Percentiles rank a stretch among this genome's conserved stretches.
phyloP scores from a whole-genome alignment of 495 filamentous ascomycete genomes.

The Aspergillus carlsbadensis region DNA sequence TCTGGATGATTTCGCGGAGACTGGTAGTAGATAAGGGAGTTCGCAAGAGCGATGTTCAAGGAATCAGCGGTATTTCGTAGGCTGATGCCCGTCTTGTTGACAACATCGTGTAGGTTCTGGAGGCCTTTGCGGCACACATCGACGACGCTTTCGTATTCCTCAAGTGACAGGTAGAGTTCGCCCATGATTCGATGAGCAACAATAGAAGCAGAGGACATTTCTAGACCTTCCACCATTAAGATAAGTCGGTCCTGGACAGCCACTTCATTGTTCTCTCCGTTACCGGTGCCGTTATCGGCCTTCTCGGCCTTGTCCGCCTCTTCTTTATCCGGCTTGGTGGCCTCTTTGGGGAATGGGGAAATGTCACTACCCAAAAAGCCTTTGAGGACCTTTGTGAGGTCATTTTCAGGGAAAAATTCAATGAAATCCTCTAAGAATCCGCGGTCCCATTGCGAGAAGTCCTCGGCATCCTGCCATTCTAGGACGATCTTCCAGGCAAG shows the following conservation, averaged over 20 bases:
- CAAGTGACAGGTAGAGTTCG: conserved; percentile 79
- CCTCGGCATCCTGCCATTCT: conserved; percentile 82
- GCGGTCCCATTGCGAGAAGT: conserved; percentile 68
- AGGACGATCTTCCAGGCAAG: conserved; percentile 88
- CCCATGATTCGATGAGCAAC: conserved; percentile 82
- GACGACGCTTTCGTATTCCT: conserved; percentile 84
- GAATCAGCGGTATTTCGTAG: conserved; percentile 69
- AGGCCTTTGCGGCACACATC: conserved; percentile 73
- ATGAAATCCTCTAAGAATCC: conserved; percentile 75
- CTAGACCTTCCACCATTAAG: conserved; percentile 80
- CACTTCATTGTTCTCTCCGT: conserved; percentile 43
- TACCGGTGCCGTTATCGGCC: conserved; percentile 24
- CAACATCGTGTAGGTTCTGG: conserved; percentile 56
- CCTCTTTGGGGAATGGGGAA: conserved; percentile 68
- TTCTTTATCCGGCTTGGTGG: conserved; percentile 26
- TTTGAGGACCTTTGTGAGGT: conserved; percentile 74
- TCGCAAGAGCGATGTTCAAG: conserved; percentile 73
- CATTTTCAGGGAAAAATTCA: conserved; percentile 78
- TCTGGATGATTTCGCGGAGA: conserved; percentile 86
- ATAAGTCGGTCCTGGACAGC: conserved; percentile 71
- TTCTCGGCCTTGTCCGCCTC: conserved; percentile 23
- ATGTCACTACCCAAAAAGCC: conserved; percentile 80
- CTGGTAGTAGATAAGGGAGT: conserved; percentile 81
- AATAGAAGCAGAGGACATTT: conserved; percentile 65
- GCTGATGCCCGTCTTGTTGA: conserved; percentile 59